Conservation (phyloP, 768 basidiomycete genomes). For the Mycena metata region DNA sequence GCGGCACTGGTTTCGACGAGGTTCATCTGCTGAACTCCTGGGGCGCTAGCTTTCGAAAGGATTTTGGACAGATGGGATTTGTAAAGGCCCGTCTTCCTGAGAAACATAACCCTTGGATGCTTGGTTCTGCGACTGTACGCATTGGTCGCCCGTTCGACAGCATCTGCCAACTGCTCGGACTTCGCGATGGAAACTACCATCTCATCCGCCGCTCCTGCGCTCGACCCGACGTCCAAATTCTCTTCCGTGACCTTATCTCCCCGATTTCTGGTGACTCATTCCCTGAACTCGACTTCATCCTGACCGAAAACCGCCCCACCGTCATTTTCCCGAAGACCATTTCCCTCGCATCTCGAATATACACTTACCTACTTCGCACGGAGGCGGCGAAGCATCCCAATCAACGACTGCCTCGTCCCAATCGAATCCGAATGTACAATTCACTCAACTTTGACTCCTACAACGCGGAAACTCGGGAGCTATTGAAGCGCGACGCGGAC, state of each 20-base stretch:
- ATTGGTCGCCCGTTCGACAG: constrained; percentile 5
- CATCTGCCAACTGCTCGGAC: not conserved
- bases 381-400: no score
- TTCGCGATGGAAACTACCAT: not conserved
- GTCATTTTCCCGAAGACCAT: constrained; percentile 4
- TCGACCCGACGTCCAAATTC: constrained; percentile 7
- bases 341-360: constrained; percentile 1
- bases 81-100: constrained; percentile 12
- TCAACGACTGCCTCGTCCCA: no score
- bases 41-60: constrained; percentile 29
- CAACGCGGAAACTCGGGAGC: not conserved
- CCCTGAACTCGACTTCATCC: constrained; percentile 3
- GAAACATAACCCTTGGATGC: constrained; percentile 7
- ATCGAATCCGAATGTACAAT: constrained; percentile 6
- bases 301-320: not conserved
- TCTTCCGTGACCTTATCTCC: constrained; percentile 3
- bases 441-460: constrained; percentile 9
- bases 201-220: constrained; percentile 7
- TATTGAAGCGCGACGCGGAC: not conserved
- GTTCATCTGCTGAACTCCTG: constrained; percentile 31
- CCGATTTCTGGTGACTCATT: constrained; percentile 3
- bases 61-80: constrained; percentile 33
- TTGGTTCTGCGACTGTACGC: not conserved
- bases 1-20: constrained; percentile 34
- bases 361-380: not conserved